Base-by-base conservation (phyloP, 2,329 filamentous ascomycete genomes). In the Tothia fuscella region DNA sequence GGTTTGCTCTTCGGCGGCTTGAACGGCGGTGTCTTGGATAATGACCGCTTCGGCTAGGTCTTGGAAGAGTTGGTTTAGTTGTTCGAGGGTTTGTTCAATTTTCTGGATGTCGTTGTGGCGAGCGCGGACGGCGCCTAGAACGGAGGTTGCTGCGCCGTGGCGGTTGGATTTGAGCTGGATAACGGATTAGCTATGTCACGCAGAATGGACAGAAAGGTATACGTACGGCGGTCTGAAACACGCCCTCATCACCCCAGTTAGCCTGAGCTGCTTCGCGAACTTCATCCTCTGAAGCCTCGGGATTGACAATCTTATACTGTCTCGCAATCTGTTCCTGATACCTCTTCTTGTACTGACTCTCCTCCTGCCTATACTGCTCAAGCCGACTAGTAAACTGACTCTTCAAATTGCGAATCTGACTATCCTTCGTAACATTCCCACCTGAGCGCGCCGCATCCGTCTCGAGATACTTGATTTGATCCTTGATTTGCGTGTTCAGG, bases 101-200 rank as follows among this genome's bases (percentile, higher is more conserved):
- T 76, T 76, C 63, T 84, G 75, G 48, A 89, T 78, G 63, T 89
- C 84, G 56, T 82, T 84, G 68, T 89, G 84, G 43, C 84, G 82
- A 28, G 82, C 82, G 49, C 82, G 80, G 29, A 89, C 84, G 48
- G 81, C 80, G 49, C 82, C 82, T 38, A 89, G 76, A 6, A 86
- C 76, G 13, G 78, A 78, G 38, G 71, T 74, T 31, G 82, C 83
- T 55, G 84, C 80, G 43, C 79, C 80, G 33, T 74, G 76, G 49
- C 80, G 80, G 68, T 85, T 87, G 52, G 71, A 76, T 55, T 78
- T 78, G 54, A 88, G 76, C 81, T 87, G 50, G 48, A 31, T n/a
- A 17, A 13, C 12, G 12, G 6, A 20, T 50, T 35, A 47, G 42
- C 13, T 7, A 5, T 35, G 31, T 12, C 7, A 1, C 2, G 13